These are phyloP conservation scores for Isoetes taiwanensis DNA, from an alignment of 75 land plant genomes.

Conservation along the genomic window DNA sequence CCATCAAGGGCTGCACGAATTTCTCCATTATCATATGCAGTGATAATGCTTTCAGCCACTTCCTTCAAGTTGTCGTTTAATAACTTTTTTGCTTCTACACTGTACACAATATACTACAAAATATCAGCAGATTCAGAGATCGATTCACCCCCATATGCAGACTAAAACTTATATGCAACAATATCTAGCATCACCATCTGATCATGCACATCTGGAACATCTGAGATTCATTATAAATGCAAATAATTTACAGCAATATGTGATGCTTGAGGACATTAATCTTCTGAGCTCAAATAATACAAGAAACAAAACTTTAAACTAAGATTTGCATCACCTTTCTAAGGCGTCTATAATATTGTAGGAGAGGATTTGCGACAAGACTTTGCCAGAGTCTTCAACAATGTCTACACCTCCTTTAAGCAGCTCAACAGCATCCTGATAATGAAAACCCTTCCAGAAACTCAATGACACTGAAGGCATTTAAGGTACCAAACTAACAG, in stretches of 20 bases:
- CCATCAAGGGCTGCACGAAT: conserved; percentile 47
- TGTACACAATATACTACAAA: conserved; percentile 17
- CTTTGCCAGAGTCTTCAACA: conserved; percentile 52
- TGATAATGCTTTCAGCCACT: conserved; percentile 44
- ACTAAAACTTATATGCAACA: too few species aligned
- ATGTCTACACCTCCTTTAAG: conserved; percentile 80
- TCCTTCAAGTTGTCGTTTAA: conserved; percentile 79
- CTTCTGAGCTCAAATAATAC: too few species aligned
- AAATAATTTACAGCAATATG: too few species aligned
- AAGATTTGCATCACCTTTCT: too few species aligned
- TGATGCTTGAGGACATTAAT: too few species aligned
- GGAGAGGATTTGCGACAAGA: conserved; percentile 47
- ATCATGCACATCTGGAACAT: too few species aligned
- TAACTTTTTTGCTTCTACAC: conserved; percentile 49
- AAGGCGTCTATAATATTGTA: conserved; percentile 60
- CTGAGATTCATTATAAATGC: too few species aligned
- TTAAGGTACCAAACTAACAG: not conserved
- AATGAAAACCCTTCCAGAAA: not conserved
- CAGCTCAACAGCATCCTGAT: conserved; percentile 58
- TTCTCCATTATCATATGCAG: conserved; percentile 81
- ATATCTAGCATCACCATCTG: too few species aligned
- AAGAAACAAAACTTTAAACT: too few species aligned
- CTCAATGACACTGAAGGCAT: not conserved
- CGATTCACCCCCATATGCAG: too few species aligned
- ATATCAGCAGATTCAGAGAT: too few species aligned